Evolutionary conservation across 305 asterid genomes (phyloP).

Genomic region (Andrographis paniculata): DNA sequence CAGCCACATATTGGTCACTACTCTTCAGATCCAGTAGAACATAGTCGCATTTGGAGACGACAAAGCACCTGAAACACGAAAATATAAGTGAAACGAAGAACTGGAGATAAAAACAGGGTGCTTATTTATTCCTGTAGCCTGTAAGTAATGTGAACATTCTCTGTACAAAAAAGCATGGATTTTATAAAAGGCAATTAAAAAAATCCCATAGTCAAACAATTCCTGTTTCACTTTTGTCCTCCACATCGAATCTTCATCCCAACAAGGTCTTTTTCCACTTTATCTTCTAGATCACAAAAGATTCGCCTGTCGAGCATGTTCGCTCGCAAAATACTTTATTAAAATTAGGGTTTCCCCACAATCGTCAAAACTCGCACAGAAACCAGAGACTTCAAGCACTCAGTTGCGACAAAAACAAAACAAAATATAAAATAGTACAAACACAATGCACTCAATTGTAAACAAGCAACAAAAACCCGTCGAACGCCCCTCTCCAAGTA

Average conservation of each 20-base stretch:
- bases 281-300: constrained; percentile 22
- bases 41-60: constrained; percentile 5
- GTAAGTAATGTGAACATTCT: background rate
- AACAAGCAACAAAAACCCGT: too few species aligned
- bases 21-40: constrained; percentile 21
- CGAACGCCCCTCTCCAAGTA: too few species aligned
- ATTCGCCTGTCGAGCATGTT: constrained; percentile 22
- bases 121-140: background rate
- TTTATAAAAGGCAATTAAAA: constrained; percentile 17
- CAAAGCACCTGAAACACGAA: constrained; percentile 36
- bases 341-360: too few species aligned
- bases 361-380: too few species aligned
- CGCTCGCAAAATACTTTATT: background rate
- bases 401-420: background rate
- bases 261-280: constrained; percentile 9
- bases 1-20: constrained; percentile 57
- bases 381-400: too few species aligned
- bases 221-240: constrained; percentile 32
- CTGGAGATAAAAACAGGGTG: background rate
- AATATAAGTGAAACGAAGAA: constrained; percentile 13
- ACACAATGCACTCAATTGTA: background rate
- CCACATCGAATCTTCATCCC: constrained; percentile 27
- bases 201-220: constrained; percentile 19
- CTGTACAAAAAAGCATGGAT: constrained; percentile 17
- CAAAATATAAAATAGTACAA: background rate